These are phyloP conservation scores for Leccinum arenicola DNA, from an alignment of 768 basidiomycete species.

Conservation along the genomic window DNA sequence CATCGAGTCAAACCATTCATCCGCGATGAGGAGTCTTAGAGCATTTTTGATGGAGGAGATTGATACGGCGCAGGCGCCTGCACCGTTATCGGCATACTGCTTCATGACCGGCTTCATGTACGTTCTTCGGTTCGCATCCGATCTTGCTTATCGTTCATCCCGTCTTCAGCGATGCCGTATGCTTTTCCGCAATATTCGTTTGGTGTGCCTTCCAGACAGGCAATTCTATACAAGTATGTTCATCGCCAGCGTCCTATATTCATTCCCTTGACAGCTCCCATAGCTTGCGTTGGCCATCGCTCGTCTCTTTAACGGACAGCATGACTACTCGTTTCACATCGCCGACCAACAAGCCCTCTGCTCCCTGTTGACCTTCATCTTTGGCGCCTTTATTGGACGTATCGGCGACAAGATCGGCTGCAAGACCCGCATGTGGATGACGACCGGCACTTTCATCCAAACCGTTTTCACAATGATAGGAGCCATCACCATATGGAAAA, in stretches of 20 bases:
- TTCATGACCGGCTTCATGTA: constrained; percentile 83
- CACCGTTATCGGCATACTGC: constrained; percentile 61
- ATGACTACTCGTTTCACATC: constrained; percentile 65
- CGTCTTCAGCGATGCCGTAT: constrained; percentile 56
- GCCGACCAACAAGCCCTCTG: constrained; percentile 83
- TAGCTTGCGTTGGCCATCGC: constrained; percentile 80
- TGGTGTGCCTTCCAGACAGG: constrained; percentile 89
- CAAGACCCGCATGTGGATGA: constrained; percentile 73
- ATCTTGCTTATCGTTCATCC: neutral
- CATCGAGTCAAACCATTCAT: constrained; percentile 9
- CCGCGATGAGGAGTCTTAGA: constrained; percentile 10
- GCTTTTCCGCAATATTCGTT: constrained; percentile 76
- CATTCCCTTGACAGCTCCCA: neutral
- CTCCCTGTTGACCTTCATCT: constrained; percentile 74
- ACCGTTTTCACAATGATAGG: constrained; percentile 72
- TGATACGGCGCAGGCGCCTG: constrained; percentile 35
- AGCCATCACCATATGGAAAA: constrained; percentile 70
- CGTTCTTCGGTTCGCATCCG: constrained; percentile 23
- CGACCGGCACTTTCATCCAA: constrained; percentile 68
- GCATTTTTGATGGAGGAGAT: constrained; percentile 23
- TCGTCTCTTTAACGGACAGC: constrained; percentile 61
- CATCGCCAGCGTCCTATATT: rapidly evolving
- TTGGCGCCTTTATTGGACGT: constrained; percentile 76
- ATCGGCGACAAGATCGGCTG: constrained; percentile 80
- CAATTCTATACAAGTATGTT: constrained; percentile 60